Percentiles rank a stretch among this genome's conserved stretches.
Evolutionary conservation across 257 asterid species (phyloP).

Genomic region (Hygrophila difformis): DNA sequence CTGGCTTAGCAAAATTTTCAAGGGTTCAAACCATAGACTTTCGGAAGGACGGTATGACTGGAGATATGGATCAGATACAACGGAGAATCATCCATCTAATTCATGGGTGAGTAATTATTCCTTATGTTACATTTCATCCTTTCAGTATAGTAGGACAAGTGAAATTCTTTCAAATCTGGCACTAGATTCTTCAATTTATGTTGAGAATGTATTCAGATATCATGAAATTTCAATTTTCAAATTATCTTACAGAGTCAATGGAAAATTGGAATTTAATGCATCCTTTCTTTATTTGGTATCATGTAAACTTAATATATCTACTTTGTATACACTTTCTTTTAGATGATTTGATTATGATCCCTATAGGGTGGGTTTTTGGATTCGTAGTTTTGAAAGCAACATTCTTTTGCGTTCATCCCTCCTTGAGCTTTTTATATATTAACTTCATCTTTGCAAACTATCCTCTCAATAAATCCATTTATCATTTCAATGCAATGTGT

Average conservation of each 20-base stretch:
- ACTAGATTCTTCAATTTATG: conserved; percentile 5
- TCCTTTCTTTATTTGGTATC: too few species aligned
- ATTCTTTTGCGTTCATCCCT: not conserved
- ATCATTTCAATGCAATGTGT: too few species aligned
- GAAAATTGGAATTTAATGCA: too few species aligned
- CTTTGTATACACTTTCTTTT: too few species aligned
- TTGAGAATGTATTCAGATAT: not conserved
- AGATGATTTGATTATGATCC: too few species aligned
- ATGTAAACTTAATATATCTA: too few species aligned
- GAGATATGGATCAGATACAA: conserved; percentile 45
- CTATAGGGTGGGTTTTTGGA: too few species aligned
- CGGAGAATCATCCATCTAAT: conserved; percentile 47
- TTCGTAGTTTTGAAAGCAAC: not conserved
- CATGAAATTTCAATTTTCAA: not conserved
- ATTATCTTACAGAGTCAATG: too few species aligned
- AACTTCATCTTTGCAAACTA: not conserved
- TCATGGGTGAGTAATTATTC: conserved; percentile 37
- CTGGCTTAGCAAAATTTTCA: conserved; percentile 78
- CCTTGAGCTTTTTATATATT: not conserved
- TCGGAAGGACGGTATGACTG: conserved; percentile 56
- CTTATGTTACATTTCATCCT: too few species aligned
- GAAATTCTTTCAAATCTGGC: conserved; percentile 1
- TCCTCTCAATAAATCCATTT: too few species aligned
- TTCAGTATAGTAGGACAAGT: too few species aligned
- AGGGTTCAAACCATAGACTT: conserved; percentile 56